These are phyloP conservation scores for Xylaria cubensis DNA, from an alignment of 495 filamentous ascomycete genomes.

Conservation along the genomic window DNA sequence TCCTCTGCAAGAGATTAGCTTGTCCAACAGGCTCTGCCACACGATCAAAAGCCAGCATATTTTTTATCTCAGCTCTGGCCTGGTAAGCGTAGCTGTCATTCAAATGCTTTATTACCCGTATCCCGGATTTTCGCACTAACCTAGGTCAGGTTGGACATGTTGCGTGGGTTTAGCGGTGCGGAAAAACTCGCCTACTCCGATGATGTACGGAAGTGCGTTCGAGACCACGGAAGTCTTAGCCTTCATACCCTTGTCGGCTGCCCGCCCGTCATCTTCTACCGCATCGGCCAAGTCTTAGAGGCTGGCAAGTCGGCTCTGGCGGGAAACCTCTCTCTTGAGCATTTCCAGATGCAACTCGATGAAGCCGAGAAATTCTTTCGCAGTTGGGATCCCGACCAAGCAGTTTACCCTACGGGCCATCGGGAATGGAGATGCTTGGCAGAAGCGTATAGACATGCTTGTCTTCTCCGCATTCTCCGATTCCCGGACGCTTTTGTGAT, in stretches of 20 bases:
- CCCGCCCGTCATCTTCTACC: background rate
- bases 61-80: background rate
- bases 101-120: background rate
- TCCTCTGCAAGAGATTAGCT: conserved; percentile 8
- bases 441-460: conserved; percentile 1
- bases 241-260: conserved; percentile 4
- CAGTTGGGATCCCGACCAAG: conserved; percentile 5
- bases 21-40: background rate
- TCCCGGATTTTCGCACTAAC: background rate
- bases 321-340: background rate
- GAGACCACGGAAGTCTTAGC: background rate
- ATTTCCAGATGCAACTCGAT: background rate
- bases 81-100: background rate
- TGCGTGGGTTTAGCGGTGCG: background rate
- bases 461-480: background rate
- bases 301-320: conserved; percentile 3
- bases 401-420: background rate
- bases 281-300: conserved; percentile 7
- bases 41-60: background rate
- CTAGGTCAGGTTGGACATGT: background rate
- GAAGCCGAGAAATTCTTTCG: conserved; percentile 14
- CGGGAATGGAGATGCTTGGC: background rate
- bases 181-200: conserved; percentile 3
- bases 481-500: background rate
- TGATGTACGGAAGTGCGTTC: conserved; percentile 1